These are phyloP conservation scores for Bipolaris cookei DNA, from an alignment of 2,329 filamentous ascomycete species.

Conservation along the genomic window DNA sequence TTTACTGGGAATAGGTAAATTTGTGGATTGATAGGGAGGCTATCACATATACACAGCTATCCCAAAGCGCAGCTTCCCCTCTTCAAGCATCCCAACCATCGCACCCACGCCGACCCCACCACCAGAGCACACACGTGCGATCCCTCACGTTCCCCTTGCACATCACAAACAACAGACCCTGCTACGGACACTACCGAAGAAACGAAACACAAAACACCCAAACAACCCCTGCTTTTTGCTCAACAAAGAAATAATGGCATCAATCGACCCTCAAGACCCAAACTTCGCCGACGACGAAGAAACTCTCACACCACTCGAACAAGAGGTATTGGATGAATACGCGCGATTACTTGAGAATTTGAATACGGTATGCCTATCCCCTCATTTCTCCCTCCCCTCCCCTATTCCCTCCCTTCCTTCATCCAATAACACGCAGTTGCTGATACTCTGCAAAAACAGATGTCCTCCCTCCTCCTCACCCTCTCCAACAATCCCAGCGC, in stretches of 20 bases:
- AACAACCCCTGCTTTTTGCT: too few species aligned
- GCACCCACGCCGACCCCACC: neutral
- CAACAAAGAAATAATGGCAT: slow-evolving; percentile 15
- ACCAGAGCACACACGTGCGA: neutral
- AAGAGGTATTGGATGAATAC: slow-evolving; percentile 95
- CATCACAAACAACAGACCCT: too few species aligned
- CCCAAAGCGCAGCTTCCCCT: neutral
- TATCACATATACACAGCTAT: neutral
- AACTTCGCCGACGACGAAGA: slow-evolving; percentile 30
- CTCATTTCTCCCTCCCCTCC: slow-evolving; percentile 1
- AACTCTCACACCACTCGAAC: slow-evolving; percentile 76
- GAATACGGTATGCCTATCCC: slow-evolving; percentile 70
- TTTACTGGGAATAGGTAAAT: too few species aligned
- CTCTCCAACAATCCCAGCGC: slow-evolving; percentile 69
- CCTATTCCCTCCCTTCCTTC: neutral
- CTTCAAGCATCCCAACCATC: neutral
- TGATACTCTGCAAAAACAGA: slow-evolving; percentile 41
- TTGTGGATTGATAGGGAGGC: too few species aligned
- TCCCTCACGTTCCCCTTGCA: too few species aligned
- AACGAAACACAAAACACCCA: too few species aligned
- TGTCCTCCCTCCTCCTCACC: slow-evolving; percentile 66
- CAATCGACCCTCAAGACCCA: slow-evolving; percentile 19
- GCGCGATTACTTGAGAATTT: slow-evolving; percentile 85
- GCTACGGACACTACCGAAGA: too few species aligned
- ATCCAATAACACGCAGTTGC: neutral